Evolutionary conservation across 148 eudicot genomes (phyloP).

Genomic region (Rhododendron griersonianum): DNA sequence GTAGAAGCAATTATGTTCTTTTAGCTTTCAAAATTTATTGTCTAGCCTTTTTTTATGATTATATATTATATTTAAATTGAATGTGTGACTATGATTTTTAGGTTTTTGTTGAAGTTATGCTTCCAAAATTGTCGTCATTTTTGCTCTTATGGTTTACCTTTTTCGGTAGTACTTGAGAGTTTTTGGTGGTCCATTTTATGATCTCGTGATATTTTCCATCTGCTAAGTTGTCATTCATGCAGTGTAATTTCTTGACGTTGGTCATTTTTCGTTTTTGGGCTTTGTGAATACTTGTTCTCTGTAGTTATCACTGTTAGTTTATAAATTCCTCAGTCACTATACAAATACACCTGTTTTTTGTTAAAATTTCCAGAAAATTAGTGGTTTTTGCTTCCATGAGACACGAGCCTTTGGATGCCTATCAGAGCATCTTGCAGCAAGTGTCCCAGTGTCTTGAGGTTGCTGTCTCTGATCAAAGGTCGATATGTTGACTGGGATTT

Average conservation of each 20-base stretch:
- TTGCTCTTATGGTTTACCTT: not conserved
- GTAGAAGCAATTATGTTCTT: not conserved
- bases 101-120: not conserved
- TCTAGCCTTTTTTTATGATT: too few relatives aligned
- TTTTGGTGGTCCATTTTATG: not conserved
- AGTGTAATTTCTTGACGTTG: not conserved
- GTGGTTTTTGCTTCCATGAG: constrained; percentile 2
- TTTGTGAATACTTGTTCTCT: not conserved
- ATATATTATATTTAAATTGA: not conserved
- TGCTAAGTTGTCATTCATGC: not conserved
- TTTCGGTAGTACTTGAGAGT: not conserved
- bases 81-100: not conserved
- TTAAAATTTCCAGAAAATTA: constrained; percentile 5
- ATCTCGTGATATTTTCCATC: not conserved
- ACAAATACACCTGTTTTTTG: not conserved
- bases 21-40: not conserved
- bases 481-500: constrained; percentile 14
- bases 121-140: not conserved
- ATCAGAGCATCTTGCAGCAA: not conserved
- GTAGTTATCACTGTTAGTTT: not conserved
- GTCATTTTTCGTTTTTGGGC: not conserved
- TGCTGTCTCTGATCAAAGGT: not conserved
- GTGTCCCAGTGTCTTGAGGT: not conserved
- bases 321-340: not conserved
- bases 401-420: constrained; percentile 10